Base-by-base conservation (phyloP, 768 basidiomycete species). In the Chalciporus chontae region DNA sequence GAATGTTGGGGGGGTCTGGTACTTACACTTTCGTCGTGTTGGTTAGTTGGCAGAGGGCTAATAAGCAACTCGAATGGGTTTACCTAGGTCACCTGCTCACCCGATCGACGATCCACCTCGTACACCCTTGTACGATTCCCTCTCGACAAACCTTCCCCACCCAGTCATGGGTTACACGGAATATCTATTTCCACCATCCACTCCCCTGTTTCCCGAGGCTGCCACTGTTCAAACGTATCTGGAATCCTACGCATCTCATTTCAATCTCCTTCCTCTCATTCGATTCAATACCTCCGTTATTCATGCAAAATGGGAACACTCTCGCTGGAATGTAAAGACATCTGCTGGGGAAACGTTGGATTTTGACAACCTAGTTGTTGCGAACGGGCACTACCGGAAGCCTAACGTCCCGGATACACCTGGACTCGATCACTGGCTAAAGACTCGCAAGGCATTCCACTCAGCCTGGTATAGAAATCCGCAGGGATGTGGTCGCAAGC, bases 81-180 rank as follows among this genome's bases (percentile, higher is more conserved):
- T 48, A 29, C 45, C 37, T 48, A 81, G 85, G 87, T 62, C 79
- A 19, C 81, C 86, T 17, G 77, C 80, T 7, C 68, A 73, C 31
- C 75, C 78, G 4, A 63, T 65, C 10, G 72, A 69, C 17, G 66
- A 79, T 29, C 79, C 79, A 7, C 86, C 87, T 2, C 59, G 76
- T 27, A 85, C 87, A 1, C 81, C 90, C 2, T 60, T 90, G 8
- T 93, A 93, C 59, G 85, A 91, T 59, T 84, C 85, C 0, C 71
- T 93, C 11, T 85, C 84, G n/a, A 85, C 90, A 1, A 92, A 92
- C 57, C 62, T 93, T 5, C 87, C 90, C 0, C 86, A 91, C 55
- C 85, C 85, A 1, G 51, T 84, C 43, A 92, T 93, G 90, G 77
- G 78, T 3, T 91, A 74, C 56, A 70, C 75, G 1, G 76, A 75